Percentiles rank a stretch among this genome's conserved stretches.
phyloP scores from a whole-genome alignment of 1,284 basidiomycete genomes.

The Phlebopus sp. region DNA sequence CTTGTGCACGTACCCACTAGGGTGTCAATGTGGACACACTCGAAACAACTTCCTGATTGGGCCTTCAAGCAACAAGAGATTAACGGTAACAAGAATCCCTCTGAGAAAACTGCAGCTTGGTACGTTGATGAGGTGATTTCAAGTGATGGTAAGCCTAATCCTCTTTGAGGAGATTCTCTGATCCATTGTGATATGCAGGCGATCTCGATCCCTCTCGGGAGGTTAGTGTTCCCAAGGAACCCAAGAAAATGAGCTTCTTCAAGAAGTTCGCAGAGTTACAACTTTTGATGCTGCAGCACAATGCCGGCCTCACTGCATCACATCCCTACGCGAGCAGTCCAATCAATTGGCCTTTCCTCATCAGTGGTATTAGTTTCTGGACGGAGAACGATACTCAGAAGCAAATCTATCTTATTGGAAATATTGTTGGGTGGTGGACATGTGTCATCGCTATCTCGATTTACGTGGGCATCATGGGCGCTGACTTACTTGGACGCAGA shows the following conservation, averaged over 20 bases:
- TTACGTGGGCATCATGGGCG: constrained; percentile 86
- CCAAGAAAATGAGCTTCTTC: constrained; percentile 88
- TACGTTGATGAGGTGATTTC: constrained; percentile 80
- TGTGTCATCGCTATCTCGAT: constrained; percentile 83
- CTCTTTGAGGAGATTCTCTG: not conserved
- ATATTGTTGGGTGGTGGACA: constrained; percentile 93
- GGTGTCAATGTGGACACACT: constrained; percentile 93
- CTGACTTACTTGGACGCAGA: constrained; percentile 86
- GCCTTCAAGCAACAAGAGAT: constrained; percentile 96
- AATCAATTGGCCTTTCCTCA: constrained; percentile 97
- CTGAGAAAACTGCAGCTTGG: constrained; percentile 86
- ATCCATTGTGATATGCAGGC: constrained; percentile 11
- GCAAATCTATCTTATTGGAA: constrained; percentile 97
- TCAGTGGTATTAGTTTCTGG: constrained; percentile 98
- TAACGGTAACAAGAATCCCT: constrained; percentile 93
- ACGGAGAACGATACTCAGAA: constrained; percentile 80
- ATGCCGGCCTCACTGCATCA: constrained; percentile 89
- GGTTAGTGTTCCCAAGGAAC: constrained; percentile 53
- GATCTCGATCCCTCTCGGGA: constrained; percentile 16
- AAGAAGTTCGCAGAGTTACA: constrained; percentile 95
- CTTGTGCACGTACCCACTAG: constrained; percentile 87
- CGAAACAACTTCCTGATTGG: constrained; percentile 89
- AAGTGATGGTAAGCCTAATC: constrained; percentile 57
- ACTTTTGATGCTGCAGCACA: constrained; percentile 95
- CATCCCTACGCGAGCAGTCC: constrained; percentile 96